Evolutionary conservation across 495 filamentous ascomycete genomes (phyloP).

Genomic region (Podospora conica): DNA sequence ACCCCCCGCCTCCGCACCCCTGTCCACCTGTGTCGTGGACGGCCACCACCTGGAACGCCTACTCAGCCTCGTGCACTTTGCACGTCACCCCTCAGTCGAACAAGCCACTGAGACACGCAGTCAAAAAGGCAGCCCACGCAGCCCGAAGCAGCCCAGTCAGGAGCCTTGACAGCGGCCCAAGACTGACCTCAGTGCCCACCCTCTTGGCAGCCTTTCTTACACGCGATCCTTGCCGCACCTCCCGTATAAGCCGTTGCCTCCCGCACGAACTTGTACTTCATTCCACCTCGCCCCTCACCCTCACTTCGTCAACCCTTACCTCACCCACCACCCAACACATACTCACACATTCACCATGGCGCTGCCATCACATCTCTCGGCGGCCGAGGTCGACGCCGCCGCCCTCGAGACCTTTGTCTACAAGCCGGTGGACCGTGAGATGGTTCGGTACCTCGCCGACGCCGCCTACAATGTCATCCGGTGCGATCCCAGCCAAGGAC

Average conservation of each 20-base stretch:
- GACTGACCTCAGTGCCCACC: constrained; percentile 15
- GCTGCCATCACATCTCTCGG: constrained; percentile 31
- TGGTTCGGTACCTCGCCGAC: constrained; percentile 78
- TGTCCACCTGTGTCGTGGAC: constrained; percentile 27
- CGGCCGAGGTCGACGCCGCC: constrained; percentile 58
- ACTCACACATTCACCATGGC: constrained; percentile 31
- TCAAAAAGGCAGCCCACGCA: constrained; percentile 18
- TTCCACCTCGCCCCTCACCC: constrained; percentile 1
- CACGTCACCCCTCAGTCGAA: constrained; percentile 28
- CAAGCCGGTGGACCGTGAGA: constrained; percentile 68
- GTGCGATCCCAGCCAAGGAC: constrained; percentile 54
- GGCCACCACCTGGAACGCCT: constrained; percentile 27
- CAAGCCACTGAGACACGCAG: constrained; percentile 33
- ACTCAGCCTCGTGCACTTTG: constrained; percentile 33
- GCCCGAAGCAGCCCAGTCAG: constrained; percentile 11
- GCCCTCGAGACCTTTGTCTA: constrained; percentile 89
- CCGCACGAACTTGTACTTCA: not conserved
- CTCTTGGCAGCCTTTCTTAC: constrained; percentile 16
- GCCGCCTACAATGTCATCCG: constrained; percentile 85
- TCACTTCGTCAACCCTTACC: not conserved
- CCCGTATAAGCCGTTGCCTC: constrained; percentile 4
- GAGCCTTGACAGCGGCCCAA: constrained; percentile 20
- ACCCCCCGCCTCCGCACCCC: constrained; percentile 13
- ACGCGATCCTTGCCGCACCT: not conserved
- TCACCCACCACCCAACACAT: constrained; percentile 1